Evolutionary conservation across 164 flowering plant species (phyloP).

Genomic region (Vitis rupestris): DNA sequence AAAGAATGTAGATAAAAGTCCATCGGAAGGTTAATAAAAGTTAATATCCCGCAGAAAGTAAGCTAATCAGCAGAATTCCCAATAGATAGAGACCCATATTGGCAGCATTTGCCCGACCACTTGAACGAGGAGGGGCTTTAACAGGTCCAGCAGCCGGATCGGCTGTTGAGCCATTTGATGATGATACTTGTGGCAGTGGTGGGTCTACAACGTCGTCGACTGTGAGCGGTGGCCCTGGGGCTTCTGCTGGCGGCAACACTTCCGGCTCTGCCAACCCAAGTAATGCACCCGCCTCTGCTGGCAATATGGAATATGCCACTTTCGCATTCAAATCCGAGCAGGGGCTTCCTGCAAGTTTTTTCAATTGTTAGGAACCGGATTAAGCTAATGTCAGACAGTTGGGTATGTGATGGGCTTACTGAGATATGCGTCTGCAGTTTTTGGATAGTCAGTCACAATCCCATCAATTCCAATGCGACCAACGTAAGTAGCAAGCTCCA

Average conservation of each 20-base stretch:
- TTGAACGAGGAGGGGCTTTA: constrained; percentile 2
- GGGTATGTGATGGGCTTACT: constrained; percentile 49
- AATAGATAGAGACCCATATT: constrained; percentile 31
- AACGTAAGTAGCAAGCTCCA: constrained; percentile 54
- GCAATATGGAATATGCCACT: constrained; percentile 23
- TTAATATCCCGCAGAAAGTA: constrained; percentile 9
- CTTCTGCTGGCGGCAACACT: constrained; percentile 40
- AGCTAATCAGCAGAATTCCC: constrained; percentile 19
- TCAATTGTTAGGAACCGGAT: no score
- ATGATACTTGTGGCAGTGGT: constrained; percentile 65
- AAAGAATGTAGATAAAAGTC: not conserved
- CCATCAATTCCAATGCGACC: constrained; percentile 52
- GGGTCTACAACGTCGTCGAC: constrained; percentile 58
- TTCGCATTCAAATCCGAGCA: constrained; percentile 36
- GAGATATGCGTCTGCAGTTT: constrained; percentile 67
- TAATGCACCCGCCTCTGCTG: constrained; percentile 39
- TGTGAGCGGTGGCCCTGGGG: constrained; percentile 48
- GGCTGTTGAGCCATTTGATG: constrained; percentile 1
- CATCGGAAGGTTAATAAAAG: not conserved
- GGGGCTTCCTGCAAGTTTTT: constrained; percentile 49
- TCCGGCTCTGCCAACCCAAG: constrained; percentile 17
- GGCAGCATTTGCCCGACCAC: constrained; percentile 24
- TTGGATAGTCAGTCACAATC: constrained; percentile 72
- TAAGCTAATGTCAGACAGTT: not conserved
- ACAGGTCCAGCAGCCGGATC: constrained; percentile 13